These are phyloP conservation scores for Pseudocercospora fuligena DNA, from an alignment of 2,329 filamentous ascomycete genomes.

Conservation along the genomic window DNA sequence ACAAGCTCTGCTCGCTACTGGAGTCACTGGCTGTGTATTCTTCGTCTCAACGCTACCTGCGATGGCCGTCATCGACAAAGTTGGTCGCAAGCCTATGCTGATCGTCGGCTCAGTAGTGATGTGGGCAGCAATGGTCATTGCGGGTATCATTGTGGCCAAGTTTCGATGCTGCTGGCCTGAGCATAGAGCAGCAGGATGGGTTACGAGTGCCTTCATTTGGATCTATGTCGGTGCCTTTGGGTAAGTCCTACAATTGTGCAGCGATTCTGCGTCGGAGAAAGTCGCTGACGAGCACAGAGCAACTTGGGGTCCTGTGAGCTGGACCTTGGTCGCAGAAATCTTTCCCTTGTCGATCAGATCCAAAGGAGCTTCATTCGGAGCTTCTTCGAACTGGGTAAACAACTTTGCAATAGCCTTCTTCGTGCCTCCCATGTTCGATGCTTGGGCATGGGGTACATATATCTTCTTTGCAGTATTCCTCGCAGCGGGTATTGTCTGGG, in stretches of 20 bases:
- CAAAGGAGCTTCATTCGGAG: conserved; percentile 46
- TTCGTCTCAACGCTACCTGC: conserved; percentile 47
- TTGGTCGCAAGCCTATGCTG: conserved; percentile 47
- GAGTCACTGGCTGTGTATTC: conserved; percentile 49
- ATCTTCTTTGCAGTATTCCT: conserved; percentile 64
- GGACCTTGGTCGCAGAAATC: conserved; percentile 57
- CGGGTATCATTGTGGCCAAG: conserved; percentile 59
- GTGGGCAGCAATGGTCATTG: conserved; percentile 54
- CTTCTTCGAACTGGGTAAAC: conserved; percentile 53
- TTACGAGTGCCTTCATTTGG: conserved; percentile 70
- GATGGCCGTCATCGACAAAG: conserved; percentile 48
- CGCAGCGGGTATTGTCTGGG: conserved; percentile 56
- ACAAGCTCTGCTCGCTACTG: conserved; percentile 45
- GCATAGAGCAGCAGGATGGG: conserved; percentile 68
- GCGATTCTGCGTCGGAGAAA: no score
- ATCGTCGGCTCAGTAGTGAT: conserved; percentile 53
- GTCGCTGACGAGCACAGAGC: conserved; percentile 50
- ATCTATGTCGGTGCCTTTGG: conserved; percentile 73
- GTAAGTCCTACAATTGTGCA: no score
- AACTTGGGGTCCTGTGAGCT: conserved; percentile 70
- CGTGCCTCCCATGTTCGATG: conserved; percentile 44
- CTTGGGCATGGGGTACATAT: conserved; percentile 64
- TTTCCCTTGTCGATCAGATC: conserved; percentile 36
- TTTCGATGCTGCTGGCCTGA: conserved; percentile 50
- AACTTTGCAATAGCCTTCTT: conserved; percentile 62